Conservation (phyloP, 148 eudicot genomes). For the Rhododendron kiyosumense region DNA sequence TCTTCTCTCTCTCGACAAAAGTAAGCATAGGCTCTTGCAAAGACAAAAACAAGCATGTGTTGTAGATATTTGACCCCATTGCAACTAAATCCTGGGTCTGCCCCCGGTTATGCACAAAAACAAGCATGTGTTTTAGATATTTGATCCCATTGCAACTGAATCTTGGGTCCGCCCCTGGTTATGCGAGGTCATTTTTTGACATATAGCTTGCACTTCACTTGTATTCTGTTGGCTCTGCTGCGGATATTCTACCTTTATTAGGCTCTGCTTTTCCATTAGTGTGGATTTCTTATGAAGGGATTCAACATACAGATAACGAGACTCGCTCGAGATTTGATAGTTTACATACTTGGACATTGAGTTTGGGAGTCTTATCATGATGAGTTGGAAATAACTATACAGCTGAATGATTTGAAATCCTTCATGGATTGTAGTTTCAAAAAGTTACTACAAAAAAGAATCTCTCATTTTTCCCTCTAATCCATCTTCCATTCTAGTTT, state of each 20-base stretch:
- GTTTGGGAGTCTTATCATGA: not conserved
- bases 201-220: not conserved
- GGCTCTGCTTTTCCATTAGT: not conserved
- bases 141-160: no score
- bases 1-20: no score
- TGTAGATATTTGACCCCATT: no score
- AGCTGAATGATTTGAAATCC: not conserved
- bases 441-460: not conserved
- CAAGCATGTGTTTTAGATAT: no score
- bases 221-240: not conserved
- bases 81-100: no score
- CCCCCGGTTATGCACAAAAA: no score
- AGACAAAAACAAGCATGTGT: no score
- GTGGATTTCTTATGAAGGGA: not conserved
- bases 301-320: not conserved
- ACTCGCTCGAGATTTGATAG: not conserved
- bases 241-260: not conserved
- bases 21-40: no score
- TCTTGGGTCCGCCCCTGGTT: no score
- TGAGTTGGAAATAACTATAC: not conserved
- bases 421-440: not conserved
- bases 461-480: not conserved
- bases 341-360: not conserved
- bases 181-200: not conserved
- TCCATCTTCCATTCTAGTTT: not conserved